Evolutionary conservation across 169 alveolate genomes (phyloP).

Genomic region (Cyclospora cayetanensis): DNA sequence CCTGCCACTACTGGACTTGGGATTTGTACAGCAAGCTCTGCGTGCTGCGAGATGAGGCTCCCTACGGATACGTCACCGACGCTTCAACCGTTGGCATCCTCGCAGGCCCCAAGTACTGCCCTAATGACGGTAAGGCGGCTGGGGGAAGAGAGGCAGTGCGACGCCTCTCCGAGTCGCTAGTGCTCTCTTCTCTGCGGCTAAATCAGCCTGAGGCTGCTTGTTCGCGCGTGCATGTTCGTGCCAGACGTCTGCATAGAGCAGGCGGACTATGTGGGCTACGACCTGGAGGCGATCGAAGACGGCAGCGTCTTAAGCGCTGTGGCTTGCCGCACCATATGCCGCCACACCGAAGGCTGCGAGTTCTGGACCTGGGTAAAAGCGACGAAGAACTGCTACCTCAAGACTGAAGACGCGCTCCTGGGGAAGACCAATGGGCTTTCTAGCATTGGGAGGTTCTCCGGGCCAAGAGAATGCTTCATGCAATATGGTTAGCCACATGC

Average conservation of each 20-base stretch:
- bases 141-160: background rate
- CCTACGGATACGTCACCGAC: background rate
- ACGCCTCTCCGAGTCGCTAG: background rate
- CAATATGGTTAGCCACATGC: background rate
- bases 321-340: constrained; percentile 18
- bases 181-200: background rate
- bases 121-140: background rate
- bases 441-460: constrained; percentile 30
- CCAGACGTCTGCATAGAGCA: constrained; percentile 38
- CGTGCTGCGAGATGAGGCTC: background rate
- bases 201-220: background rate
- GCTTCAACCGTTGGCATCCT: background rate
- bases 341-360: background rate
- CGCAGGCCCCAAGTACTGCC: background rate
- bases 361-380: constrained; percentile 43
- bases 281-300: background rate
- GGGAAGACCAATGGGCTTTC: background rate
- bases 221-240: too few relatives aligned
- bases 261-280: constrained; percentile 20
- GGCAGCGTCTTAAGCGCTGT: background rate
- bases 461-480: background rate
- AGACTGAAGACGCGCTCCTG: background rate
- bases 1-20: constrained; percentile 33
- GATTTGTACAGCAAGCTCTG: background rate
- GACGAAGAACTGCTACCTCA: constrained; percentile 47